Evolutionary conservation across 1,284 basidiomycete genomes (phyloP), one percentile per base, ranked within the genome.

Genomic region (Pseudozyma sp.): DNA sequence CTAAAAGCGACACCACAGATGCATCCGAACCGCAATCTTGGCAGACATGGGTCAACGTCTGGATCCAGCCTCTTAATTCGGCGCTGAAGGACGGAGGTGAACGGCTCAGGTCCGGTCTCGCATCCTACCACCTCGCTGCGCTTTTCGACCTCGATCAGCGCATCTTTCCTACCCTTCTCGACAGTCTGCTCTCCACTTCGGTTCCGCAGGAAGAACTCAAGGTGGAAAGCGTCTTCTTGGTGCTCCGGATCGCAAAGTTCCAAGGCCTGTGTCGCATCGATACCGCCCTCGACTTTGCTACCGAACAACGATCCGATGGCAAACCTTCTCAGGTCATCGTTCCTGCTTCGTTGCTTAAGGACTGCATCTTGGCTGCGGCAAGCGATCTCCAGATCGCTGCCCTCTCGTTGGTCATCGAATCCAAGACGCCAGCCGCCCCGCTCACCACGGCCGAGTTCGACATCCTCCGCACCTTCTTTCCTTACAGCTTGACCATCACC

Each of bases 351-450:
- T 39, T 76, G 47, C 60, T 78, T 37, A 58, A 60, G n/a, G 61
- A 70, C 30, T 78, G 78, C 65, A 63, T 80, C 24, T 40, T 68
- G n/a, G 60, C 70, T 4, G 57, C 68, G 9, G 62, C 61, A 8
- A 63, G 69, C n/a, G 75, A 77, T 53, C 54, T 80, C 24, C 75
- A 75, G 44, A 75, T 80, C 17, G 72, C 75, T 14, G 69, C 78
- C 2, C 59, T 78, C 3, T 73, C 73, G 11, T 54, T 80, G 40
- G 63, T 69, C 33, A 77, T 80, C 44, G 76, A 80, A 29, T 73
- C 76, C 61, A 76, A 71, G 54, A 72, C 76, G 1, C 78, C 78
- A 7, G 73, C 78, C 2, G 55, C 57, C 16, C 66, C 66, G 11
- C 53, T 80, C 45, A 52, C 40, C 2, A 13, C 62, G 7, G 54